Conservation (phyloP, 2,329 filamentous ascomycete species). For the Beauveria scarabaeidicola region DNA sequence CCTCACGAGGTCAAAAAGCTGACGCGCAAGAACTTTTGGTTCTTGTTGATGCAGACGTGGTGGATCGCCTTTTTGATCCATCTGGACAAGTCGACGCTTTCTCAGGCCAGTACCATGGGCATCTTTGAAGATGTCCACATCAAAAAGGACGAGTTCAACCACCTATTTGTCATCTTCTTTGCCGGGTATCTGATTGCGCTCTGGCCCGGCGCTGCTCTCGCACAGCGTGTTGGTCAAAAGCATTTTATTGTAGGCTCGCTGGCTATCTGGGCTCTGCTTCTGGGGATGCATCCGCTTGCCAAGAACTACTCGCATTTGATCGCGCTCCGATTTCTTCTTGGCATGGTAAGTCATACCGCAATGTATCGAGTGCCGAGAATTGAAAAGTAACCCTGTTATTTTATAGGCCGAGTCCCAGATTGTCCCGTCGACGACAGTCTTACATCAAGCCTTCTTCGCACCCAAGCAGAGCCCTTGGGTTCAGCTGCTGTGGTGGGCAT, state of each 20-base stretch:
- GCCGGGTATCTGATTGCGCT: constrained; percentile 18
- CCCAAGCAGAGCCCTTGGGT: constrained; percentile 22
- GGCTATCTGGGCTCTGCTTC: constrained; percentile 17
- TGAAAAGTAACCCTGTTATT: background rate
- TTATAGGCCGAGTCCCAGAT: constrained; percentile 21
- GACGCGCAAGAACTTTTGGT: constrained; percentile 19
- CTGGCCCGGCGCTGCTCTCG: constrained; percentile 17
- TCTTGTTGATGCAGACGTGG: constrained; percentile 17
- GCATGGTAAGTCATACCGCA: constrained; percentile 14
- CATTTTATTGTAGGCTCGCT: constrained; percentile 17
- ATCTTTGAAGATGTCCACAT: constrained; percentile 19
- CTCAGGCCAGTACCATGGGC: constrained; percentile 18
- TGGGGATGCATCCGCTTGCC: constrained; percentile 18
- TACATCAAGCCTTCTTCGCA: constrained; percentile 22
- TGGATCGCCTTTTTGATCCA: constrained; percentile 19
- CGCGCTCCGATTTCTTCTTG: constrained; percentile 17
- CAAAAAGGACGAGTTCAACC: constrained; percentile 17
- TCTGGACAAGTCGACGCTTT: constrained; percentile 19
- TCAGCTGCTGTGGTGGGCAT: constrained; percentile 22
- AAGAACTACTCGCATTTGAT: constrained; percentile 18
- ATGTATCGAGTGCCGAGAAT: background rate
- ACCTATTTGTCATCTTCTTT: constrained; percentile 18
- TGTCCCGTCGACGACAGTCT: constrained; percentile 20
- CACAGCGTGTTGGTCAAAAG: constrained; percentile 18
- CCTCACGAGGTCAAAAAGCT: constrained; percentile 9